Percentiles rank a stretch among this genome's conserved stretches.
Conservation (phyloP, 1,139 yeast genomes). For the Blastobotrys niveus region DNA sequence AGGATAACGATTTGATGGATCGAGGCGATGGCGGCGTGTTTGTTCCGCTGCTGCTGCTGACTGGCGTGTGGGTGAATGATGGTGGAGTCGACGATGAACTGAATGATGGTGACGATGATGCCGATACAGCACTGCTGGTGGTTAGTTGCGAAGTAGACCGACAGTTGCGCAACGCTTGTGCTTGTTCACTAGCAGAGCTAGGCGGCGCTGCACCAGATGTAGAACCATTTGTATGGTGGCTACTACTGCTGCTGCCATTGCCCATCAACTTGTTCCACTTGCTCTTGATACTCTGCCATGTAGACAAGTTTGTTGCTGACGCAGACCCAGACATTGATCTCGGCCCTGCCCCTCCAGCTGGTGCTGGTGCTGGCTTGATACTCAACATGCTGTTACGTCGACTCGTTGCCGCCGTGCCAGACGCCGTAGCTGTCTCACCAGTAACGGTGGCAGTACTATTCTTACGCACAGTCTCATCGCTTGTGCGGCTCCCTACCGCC, state of each 20-base stretch:
- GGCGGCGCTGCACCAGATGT: too few relatives aligned
- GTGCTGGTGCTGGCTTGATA: not conserved
- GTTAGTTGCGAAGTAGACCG: slow-evolving; percentile 8
- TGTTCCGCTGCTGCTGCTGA: slow-evolving; percentile 14
- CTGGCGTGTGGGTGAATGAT: slow-evolving; percentile 19
- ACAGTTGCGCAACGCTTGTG: slow-evolving; percentile 6
- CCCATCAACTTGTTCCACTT: slow-evolving; percentile 1
- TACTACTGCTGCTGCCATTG: not conserved
- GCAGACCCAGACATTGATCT: not conserved
- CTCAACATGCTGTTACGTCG: too few relatives aligned
- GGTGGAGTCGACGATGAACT: slow-evolving; percentile 17
- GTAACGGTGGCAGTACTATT: not conserved
- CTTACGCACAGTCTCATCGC: slow-evolving; percentile 16
- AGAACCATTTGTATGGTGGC: too few relatives aligned
- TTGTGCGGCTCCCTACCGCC: slow-evolving; percentile 9
- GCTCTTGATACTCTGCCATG: slow-evolving; percentile 4
- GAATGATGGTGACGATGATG: not conserved
- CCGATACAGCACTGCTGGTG: slow-evolving; percentile 8
- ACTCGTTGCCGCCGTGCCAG: slow-evolving; percentile 2
- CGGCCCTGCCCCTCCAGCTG: not conserved
- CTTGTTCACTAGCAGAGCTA: too few relatives aligned
- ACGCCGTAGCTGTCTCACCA: not conserved
- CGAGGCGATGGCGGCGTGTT: slow-evolving; percentile 23
- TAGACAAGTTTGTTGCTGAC: not conserved
- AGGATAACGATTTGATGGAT: slow-evolving; percentile 12